Base-by-base conservation (phyloP, 345 rosid genomes). In the Camelina neglecta region DNA sequence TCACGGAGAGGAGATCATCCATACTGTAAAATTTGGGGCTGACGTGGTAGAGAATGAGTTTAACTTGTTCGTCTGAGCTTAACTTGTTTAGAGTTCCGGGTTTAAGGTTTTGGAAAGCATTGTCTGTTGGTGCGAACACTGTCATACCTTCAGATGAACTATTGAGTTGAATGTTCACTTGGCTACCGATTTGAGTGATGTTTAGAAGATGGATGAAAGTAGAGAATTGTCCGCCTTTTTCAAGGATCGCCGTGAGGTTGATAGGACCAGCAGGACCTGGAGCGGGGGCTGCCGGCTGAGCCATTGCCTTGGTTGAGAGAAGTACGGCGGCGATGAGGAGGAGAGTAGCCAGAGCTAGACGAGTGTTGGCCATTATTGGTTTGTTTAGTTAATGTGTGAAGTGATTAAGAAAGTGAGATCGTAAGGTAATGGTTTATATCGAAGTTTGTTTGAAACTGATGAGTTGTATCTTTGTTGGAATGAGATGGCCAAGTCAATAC, bases 111-210 rank as follows among this genome's bases (percentile, higher is more conserved):
- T 83, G 82, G 47, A 95, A 95, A 72, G 97, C 99, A 44, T 88
- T 90, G 39, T 95, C 97, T 0, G 97, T 90, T 16, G 97, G 97
- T 10, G 97, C 92, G 8, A 95, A 81, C 2, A 92, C 79, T 16
- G 97, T 95, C 81, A 92, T 74, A 23, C 97, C 97, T 21, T 92
- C 86, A 5, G 84, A 65, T 61, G 96, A 87, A 86, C 80, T 78
- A 73, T 92, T 94, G 77, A 92, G 76, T 72, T 95, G 97, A 76
- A 72, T 89, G 21, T 75, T 68, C 12, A 92, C 72, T 79, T 95
- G 97, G 60, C 8, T 75, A 7, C 68, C 86, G 0, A 80, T 85
- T 73, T 87, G 95, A 20, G 97, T 90, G 15, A 77, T 59, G 67
- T 48, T 82, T 20, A 94, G 47, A 23, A 94, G 85, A 39, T 64